Evolutionary conservation across 2,329 filamentous ascomycete genomes (phyloP).

Genomic region (Seiridium unicorne): DNA sequence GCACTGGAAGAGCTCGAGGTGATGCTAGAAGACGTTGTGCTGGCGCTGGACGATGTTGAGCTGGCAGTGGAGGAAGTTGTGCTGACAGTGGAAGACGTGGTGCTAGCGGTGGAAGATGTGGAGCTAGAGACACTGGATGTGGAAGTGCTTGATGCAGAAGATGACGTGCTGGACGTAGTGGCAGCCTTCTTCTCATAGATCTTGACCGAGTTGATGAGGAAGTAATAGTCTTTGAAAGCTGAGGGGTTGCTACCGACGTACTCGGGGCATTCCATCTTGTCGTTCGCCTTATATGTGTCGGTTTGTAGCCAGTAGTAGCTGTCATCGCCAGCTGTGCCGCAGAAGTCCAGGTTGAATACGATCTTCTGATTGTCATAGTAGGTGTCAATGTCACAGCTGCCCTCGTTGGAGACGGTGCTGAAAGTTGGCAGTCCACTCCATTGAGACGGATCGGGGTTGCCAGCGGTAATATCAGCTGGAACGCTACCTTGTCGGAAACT

Average conservation of each 20-base stretch:
- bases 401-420: conserved; percentile 17
- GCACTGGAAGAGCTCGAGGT: neutral
- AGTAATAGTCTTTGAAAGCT: conserved; percentile 15
- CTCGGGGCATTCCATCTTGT: conserved; percentile 11
- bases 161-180: conserved; percentile 3
- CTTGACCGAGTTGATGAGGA: conserved; percentile 16
- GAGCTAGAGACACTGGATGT: neutral
- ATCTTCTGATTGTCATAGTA: conserved; percentile 26
- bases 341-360: conserved; percentile 21
- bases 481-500: conserved; percentile 57
- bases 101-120: neutral
- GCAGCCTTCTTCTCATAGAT: neutral
- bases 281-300: conserved; percentile 15
- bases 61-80: neutral
- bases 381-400: conserved; percentile 24
- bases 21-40: neutral
- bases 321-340: conserved; percentile 15
- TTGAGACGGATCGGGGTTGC: neutral
- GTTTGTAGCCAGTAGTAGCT: conserved; percentile 15
- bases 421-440: conserved; percentile 21
- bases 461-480: conserved; percentile 44
- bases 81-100: neutral
- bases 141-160: conserved; percentile 3
- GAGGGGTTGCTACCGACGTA: conserved; percentile 16
- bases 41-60: neutral